These are phyloP conservation scores for Kwoniella shivajii DNA, from an alignment of 1,284 basidiomycete genomes.

Conservation along the genomic window DNA sequence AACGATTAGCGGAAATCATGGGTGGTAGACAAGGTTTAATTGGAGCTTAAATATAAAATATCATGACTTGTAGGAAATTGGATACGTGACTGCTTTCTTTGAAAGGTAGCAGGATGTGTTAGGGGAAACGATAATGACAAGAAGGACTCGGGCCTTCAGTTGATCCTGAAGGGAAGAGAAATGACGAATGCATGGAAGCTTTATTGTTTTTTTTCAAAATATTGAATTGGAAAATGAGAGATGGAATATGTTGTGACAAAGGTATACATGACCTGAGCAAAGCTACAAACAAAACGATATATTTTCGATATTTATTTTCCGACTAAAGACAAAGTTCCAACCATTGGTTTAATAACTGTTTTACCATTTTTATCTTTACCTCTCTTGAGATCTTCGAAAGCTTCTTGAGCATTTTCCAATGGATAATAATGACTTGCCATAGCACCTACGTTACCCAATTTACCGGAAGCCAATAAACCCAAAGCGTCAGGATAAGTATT, in stretches of 20 bases:
- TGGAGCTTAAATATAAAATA: neutral
- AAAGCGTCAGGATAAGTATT: constrained; percentile 87
- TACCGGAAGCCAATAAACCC: constrained; percentile 66
- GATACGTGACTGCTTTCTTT: no score
- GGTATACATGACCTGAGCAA: neutral
- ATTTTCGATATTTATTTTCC: neutral
- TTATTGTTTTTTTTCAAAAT: no score
- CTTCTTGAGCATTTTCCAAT: constrained; percentile 66
- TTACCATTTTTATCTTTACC: constrained; percentile 76
- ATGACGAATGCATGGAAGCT: no score
- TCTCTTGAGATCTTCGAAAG: constrained; percentile 75
- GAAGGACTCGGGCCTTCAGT: no score
- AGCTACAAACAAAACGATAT: neutral
- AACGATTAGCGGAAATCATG: constrained; percentile 71
- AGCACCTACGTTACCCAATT: constrained; percentile 66
- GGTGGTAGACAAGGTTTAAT: constrained; percentile 48
- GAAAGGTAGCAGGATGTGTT: no score
- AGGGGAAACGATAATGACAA: no score
- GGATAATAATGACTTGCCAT: constrained; percentile 79
- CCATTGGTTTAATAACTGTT: constrained; percentile 84
- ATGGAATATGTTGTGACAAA: no score
- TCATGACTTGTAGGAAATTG: neutral
- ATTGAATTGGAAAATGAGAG: no score
- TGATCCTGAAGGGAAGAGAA: no score
- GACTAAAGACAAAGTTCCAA: constrained; percentile 49